Base-by-base conservation (phyloP, 2,329 filamentous ascomycete genomes). In the Fusarium armeniacum region DNA sequence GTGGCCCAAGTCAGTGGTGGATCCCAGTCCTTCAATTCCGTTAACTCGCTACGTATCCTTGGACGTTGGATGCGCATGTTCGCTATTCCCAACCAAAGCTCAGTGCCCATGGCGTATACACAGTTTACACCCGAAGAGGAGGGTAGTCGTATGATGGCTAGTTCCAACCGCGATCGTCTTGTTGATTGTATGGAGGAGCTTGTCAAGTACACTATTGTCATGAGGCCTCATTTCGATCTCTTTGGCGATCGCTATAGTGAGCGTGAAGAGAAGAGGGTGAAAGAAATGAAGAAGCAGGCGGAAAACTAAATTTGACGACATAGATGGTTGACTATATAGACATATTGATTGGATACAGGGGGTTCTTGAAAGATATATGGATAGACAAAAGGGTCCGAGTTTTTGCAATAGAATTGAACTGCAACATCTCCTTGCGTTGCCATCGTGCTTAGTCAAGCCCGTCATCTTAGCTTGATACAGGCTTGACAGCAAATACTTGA, bases 31-130 rank as follows among this genome's bases (percentile, higher is more conserved):
- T 61, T 61, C 2, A 61, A 60, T 10, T n/a, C 55, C 0, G 58
- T 61, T 0, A 60, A 60, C 10, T 61, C 58, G 0, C 0, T 61
- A 0, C 55, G 58, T 12, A 52, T 61, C 1, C 20, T 61, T 0
- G 58, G 58, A 0, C 55, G 58, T 0, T 61, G 58, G 58, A 60
- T 61, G 58, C 45, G 55, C 6, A 61, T 61, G 58, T 61, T 61
- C 9, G 32, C 28, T 0, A 60, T 61, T 8, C 55, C 58, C 0
- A 61, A 61, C 2, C 55, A 60, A 2, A 61, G 55, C n/a, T 61
- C 58, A 3, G 58, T 60, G 4, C 54, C 54, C 0, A 51, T 22
- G 20, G 55, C 43, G 1, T 61, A 61, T 7, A 61, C 58, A 0
- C 55, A 60, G 2, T 60, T 61, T 16, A 51, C 54, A 1, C 3